Conservation (phyloP, 257 asterid species). For the Solanum boliviense region DNA sequence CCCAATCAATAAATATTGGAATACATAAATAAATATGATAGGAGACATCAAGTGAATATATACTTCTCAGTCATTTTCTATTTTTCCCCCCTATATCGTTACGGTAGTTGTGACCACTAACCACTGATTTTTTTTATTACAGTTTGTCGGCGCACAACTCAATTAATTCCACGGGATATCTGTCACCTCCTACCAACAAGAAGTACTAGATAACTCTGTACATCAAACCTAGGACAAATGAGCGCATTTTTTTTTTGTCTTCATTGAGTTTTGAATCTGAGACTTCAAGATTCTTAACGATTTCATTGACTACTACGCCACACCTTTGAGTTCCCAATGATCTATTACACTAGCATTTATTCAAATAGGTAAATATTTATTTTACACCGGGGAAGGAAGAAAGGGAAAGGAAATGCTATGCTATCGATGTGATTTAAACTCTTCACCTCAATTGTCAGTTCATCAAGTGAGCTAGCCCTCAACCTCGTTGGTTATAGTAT, state of each 20-base stretch:
- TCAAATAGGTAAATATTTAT: background rate
- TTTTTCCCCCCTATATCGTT: background rate
- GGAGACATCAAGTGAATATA: background rate
- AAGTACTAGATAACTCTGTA: background rate
- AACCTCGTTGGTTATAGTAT: background rate
- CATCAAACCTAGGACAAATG: background rate
- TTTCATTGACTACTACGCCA: background rate
- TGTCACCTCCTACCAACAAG: background rate
- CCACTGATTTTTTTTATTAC: background rate
- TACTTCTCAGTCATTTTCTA: background rate
- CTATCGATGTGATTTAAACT: background rate
- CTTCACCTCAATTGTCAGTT: background rate
- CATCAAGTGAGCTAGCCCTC: background rate
- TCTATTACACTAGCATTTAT: background rate
- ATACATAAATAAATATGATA: conserved; percentile 1
- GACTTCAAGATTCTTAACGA: too few relatives aligned
- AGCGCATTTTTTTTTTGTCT: too few relatives aligned
- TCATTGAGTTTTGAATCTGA: too few relatives aligned
- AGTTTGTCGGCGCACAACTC: background rate
- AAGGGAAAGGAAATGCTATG: background rate
- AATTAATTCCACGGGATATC: fast-evolving
- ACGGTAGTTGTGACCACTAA: background rate
- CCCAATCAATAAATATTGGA: conserved; percentile 3
- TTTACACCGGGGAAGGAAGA: background rate
- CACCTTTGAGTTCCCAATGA: background rate